Evolutionary conservation across 306 rosid genomes (phyloP).

Genomic region (Vigna angularis): DNA sequence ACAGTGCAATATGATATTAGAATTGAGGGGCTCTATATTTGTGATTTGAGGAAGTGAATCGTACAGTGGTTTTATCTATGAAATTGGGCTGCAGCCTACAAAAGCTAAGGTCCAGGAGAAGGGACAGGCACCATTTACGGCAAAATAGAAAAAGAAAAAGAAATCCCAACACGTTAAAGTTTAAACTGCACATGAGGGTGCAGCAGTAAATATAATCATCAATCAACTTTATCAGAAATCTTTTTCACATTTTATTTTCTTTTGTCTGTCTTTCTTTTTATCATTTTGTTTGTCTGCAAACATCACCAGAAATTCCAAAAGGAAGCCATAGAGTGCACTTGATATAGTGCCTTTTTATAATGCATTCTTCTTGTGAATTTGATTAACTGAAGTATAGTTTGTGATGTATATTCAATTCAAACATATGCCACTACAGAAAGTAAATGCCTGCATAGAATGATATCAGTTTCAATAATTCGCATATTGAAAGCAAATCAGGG

Average conservation of each 20-base stretch:
- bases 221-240: not conserved
- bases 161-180: not conserved
- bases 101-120: not conserved
- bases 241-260: not conserved
- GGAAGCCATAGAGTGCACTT: no score
- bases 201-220: conserved; percentile 4
- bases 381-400: no score
- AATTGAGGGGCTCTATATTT: not conserved
- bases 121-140: conserved; percentile 5
- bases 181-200: not conserved
- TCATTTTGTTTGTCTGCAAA: not conserved
- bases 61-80: not conserved
- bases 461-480: conserved; percentile 4
- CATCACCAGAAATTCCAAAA: not conserved
- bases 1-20: no score
- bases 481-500: conserved; percentile 8
- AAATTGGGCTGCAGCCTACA: conserved; percentile 5
- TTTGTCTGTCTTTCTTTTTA: not conserved
- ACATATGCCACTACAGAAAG: no score
- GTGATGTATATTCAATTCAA: no score
- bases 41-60: not conserved
- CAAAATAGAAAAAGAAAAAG: not conserved
- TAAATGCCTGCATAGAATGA: not conserved
- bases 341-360: no score
- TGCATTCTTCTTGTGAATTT: no score